Evolutionary conservation across 306 rosid genomes (phyloP), one percentile per base, ranked within the genome.

Genomic region (Vigna nakashimae): DNA sequence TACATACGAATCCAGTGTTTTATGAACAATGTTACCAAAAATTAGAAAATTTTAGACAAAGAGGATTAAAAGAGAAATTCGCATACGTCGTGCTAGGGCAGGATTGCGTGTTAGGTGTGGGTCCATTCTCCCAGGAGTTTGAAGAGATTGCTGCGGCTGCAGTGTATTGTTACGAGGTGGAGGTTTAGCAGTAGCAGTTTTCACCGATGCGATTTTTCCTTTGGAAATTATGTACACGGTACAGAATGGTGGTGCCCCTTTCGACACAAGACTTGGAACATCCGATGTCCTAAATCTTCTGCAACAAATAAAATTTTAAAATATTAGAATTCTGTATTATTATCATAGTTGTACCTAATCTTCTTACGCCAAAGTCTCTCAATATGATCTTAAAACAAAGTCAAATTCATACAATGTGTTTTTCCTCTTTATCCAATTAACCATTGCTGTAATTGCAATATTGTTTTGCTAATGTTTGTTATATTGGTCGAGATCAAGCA

Each of bases 161-260:
- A 46, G 36, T 18, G 36, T 16, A 55, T 14, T 73, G 46, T 46
- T 71, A 52, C 6, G 80, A 7, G 14, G 12, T 57, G 63, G 9
- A 42, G 77, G 4, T 76, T 81, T 87, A 17, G 62, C 14, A 9
- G 88, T 74, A 48, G 98, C 90, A 8, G 90, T 75, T 65, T 77
- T 76, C 38, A 92, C 86, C 0, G 82, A 49, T 16, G 91, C 73
- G 66, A 95, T 89, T 74, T 90, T 94, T 70, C 97, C 97, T 81
- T 88, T 90, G 80, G 87, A 34, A 71, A 94, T 92, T 18, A 85
- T 84, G 83, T 92, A 90, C 72, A 94, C 86, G 4, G 93, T 89
- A 86, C 97, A 92, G 83, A 89, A 94, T 18, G 80, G 82, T 0
- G 97, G 93, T 26, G 92, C 92, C 38, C 71, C 94, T 79, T 82